Conservation (phyloP, 805 yeast species). For the Wickerhamomyces sydowiorum region DNA sequence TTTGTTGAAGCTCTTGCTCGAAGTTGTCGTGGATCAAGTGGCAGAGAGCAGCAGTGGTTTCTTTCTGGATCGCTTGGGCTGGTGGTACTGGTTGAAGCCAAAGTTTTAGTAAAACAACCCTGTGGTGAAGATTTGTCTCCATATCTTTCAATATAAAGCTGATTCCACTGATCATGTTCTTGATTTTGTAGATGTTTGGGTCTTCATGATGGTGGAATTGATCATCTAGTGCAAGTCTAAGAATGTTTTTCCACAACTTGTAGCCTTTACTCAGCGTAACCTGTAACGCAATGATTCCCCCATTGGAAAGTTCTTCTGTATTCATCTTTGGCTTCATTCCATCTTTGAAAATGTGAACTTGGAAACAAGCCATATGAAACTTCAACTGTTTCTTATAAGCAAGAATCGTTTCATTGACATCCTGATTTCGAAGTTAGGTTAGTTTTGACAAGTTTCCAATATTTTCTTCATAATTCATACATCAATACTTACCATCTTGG, state of each 20-base stretch:
- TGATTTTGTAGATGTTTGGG: not conserved
- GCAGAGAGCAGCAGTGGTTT: not conserved
- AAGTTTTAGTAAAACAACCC: not conserved
- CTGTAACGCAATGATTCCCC: slow-evolving; percentile 6
- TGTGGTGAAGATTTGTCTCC: not conserved
- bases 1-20: not conserved
- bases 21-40: not conserved
- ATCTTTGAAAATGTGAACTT: slow-evolving; percentile 7
- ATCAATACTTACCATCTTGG: not conserved
- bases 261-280: slow-evolving; percentile 1
- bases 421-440: not conserved
- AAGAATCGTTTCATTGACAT: slow-evolving; percentile 1
- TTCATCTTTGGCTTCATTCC: slow-evolving; percentile 5
- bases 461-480: not conserved
- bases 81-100: not conserved
- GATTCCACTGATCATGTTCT: slow-evolving; percentile 3
- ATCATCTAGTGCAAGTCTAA: slow-evolving; percentile 4
- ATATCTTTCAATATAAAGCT: not conserved
- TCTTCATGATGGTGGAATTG: not conserved
- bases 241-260: slow-evolving; percentile 6
- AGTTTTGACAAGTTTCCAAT: not conserved
- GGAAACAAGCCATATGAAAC: not conserved
- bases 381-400: not conserved
- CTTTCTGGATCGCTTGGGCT: not conserved
- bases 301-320: not conserved